Conservation (phyloP, 257 asterid species). For the Solanum chiquidenum region DNA sequence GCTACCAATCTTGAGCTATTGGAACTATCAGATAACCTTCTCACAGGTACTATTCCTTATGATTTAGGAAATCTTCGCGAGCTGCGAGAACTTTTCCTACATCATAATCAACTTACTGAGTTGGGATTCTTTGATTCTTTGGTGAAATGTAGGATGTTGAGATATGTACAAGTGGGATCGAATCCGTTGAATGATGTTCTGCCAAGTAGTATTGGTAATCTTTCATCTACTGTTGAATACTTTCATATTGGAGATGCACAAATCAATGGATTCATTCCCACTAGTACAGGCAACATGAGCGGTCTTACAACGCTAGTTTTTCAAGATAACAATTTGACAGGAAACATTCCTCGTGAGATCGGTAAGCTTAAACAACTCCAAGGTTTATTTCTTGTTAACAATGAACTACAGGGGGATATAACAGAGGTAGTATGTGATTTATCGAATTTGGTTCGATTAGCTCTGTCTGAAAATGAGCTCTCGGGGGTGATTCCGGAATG, state of each 20-base stretch:
- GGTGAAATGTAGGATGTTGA: conserved; percentile 15
- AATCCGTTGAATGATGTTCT: conserved; percentile 13
- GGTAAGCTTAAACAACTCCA: not conserved
- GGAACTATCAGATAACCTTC: conserved; percentile 10
- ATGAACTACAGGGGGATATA: conserved; percentile 14
- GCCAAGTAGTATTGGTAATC: conserved; percentile 20
- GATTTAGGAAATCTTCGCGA: conserved; percentile 19
- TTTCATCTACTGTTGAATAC: conserved; percentile 13
- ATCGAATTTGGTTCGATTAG: conserved; percentile 15
- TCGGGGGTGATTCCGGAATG: conserved; percentile 21
- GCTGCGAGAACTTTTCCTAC: conserved; percentile 10
- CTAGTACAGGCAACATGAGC: not conserved
- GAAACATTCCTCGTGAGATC: not conserved
- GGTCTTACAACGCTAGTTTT: not conserved
- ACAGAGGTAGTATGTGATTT: conserved; percentile 10
- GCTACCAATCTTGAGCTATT: conserved; percentile 14
- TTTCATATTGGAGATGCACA: conserved; percentile 8
- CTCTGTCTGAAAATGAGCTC: conserved; percentile 13
- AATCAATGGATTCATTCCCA: conserved; percentile 10
- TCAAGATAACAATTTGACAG: not conserved
- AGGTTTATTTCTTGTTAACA: conserved; percentile 6
- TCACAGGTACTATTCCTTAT: conserved; percentile 17
- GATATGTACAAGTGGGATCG: conserved; percentile 8
- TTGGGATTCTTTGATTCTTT: conserved; percentile 17
- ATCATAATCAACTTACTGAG: conserved; percentile 10